A percentile compares a stretch with the other conserved stretches of the same genome.
phyloP scores from a whole-genome alignment of 164 flowering plant species.

The Santalum album region DNA sequence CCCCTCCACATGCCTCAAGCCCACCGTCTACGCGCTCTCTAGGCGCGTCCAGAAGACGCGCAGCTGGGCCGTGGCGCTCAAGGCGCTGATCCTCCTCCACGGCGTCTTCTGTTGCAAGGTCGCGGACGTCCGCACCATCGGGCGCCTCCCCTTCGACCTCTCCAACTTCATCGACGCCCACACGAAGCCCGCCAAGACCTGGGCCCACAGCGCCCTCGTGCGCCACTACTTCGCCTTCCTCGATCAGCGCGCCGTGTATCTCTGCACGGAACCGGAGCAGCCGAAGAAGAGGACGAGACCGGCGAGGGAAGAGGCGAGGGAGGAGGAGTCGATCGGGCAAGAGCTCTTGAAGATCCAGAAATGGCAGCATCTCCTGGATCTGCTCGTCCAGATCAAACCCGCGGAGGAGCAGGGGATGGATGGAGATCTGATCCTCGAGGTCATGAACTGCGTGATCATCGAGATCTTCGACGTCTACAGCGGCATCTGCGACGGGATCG shows the following conservation, averaged over 20 bases:
- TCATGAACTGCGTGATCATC: constrained; percentile 56
- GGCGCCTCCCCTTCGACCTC: constrained; percentile 73
- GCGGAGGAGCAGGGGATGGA: constrained; percentile 14
- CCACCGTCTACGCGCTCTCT: constrained; percentile 39
- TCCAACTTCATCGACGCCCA: constrained; percentile 50
- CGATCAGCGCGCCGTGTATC: constrained; percentile 33
- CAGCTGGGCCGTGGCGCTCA: constrained; percentile 75
- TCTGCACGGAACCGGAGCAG: too few relatives aligned
- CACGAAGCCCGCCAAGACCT: constrained; percentile 14
- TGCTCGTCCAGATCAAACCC: constrained; percentile 52
- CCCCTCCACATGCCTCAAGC: constrained; percentile 25
- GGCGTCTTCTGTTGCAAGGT: constrained; percentile 45
- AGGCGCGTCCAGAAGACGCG: constrained; percentile 47
- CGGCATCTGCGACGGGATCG: constrained; percentile 49
- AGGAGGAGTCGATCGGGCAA: too few relatives aligned
- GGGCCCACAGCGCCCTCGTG: constrained; percentile 42
- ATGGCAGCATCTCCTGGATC: constrained; percentile 48
- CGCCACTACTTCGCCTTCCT: constrained; percentile 58
- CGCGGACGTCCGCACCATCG: constrained; percentile 33
- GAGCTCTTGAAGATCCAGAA: constrained; percentile 31
- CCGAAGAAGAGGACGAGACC: too few relatives aligned
- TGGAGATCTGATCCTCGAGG: constrained; percentile 43
- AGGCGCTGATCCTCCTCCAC: constrained; percentile 72
- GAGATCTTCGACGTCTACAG: constrained; percentile 73
- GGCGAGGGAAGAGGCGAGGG: background rate